These are phyloP conservation scores for Trichaptum fuscoviolaceum DNA, from an alignment of 768 basidiomycete genomes.

Conservation along the genomic window DNA sequence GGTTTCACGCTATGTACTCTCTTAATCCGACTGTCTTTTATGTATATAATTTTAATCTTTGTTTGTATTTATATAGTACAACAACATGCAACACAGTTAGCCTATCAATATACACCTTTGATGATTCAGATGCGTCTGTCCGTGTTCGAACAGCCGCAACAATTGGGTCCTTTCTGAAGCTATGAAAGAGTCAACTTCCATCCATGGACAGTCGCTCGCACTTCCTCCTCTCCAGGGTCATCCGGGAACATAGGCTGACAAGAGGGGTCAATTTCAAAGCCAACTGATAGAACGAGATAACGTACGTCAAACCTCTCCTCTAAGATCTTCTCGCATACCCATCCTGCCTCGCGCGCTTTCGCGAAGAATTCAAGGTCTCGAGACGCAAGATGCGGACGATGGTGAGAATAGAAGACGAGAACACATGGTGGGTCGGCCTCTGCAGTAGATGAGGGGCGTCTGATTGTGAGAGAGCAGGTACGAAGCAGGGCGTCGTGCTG, in stretches of 20 bases:
- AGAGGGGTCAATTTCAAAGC: background rate
- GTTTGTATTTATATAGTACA: too few relatives aligned
- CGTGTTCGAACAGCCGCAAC: too few relatives aligned
- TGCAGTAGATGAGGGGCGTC: background rate
- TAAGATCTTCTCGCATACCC: slow-evolving; percentile 68
- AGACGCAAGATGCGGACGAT: slow-evolving; percentile 77
- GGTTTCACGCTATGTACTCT: too few relatives aligned
- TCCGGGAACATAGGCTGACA: slow-evolving; percentile 84
- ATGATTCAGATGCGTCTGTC: too few relatives aligned
- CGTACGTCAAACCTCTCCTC: slow-evolving; percentile 59
- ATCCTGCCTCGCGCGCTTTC: slow-evolving; percentile 56
- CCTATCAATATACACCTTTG: too few relatives aligned
- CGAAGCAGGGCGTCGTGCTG: slow-evolving; percentile 79
- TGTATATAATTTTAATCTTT: too few relatives aligned
- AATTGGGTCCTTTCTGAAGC: too few relatives aligned
- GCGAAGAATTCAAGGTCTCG: slow-evolving; percentile 80
- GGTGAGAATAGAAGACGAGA: slow-evolving; percentile 87
- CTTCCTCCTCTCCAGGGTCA: slow-evolving; percentile 71
- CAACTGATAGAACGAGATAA: slow-evolving; percentile 9
- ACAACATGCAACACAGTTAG: too few relatives aligned
- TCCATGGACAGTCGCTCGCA: slow-evolving; percentile 81
- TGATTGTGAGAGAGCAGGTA: slow-evolving; percentile 52
- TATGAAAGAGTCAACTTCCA: slow-evolving; percentile 50
- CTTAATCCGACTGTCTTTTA: too few relatives aligned
- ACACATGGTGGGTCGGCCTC: slow-evolving; percentile 32